phyloP scores from a whole-genome alignment of 129 eudicot genomes.

The Lonicera japonica region DNA sequence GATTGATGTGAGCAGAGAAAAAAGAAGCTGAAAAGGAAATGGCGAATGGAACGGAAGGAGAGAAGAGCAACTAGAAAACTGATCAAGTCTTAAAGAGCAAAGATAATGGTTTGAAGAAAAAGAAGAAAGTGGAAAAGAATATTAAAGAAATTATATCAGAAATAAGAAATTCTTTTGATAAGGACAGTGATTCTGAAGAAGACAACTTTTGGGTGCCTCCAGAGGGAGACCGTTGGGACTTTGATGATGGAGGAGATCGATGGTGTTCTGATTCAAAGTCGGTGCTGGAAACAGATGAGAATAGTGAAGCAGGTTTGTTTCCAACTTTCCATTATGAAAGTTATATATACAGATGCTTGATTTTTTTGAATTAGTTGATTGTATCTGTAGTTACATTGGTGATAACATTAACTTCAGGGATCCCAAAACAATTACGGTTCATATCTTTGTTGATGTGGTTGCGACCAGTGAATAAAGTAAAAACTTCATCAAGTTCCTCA shows the following conservation, averaged over 20 bases:
- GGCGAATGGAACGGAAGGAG: constrained; percentile 30
- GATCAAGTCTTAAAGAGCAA: constrained; percentile 26
- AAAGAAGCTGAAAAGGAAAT: constrained; percentile 60
- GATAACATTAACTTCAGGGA: no score
- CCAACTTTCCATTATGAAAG: not conserved
- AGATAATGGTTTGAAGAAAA: constrained; percentile 30
- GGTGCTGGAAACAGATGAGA: constrained; percentile 44
- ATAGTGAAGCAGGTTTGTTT: constrained; percentile 39
- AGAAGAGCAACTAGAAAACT: constrained; percentile 23
- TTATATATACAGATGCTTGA: not conserved
- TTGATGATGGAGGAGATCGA: constrained; percentile 85
- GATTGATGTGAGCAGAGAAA: constrained; percentile 43
- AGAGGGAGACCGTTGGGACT: constrained; percentile 89
- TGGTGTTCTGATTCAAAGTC: constrained; percentile 71
- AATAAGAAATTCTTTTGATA: constrained; percentile 45
- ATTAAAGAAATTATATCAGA: constrained; percentile 45
- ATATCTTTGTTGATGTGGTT: no score
- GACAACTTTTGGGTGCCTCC: constrained; percentile 93
- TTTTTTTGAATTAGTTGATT: not conserved
- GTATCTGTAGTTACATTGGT: not conserved
- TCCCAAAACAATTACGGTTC: no score
- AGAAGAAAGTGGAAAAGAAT: constrained; percentile 30
- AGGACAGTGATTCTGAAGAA: constrained; percentile 46
- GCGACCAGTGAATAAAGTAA: no score
- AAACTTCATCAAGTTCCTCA: no score